Conservation (phyloP, 106 monocot genomes). For the Allium sativum region DNA sequence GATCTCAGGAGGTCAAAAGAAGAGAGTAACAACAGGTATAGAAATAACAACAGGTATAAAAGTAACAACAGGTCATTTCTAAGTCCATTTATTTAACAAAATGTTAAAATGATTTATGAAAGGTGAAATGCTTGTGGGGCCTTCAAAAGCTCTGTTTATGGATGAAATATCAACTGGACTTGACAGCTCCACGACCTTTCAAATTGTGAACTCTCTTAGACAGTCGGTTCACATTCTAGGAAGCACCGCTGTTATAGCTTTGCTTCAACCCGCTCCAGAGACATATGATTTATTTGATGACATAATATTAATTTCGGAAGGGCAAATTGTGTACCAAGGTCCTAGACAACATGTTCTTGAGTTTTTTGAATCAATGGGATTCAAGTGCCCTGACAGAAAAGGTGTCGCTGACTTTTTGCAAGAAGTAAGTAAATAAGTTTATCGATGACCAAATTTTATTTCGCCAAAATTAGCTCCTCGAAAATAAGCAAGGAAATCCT, state of each 20-base stretch:
- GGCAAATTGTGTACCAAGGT: slow-evolving; percentile 49
- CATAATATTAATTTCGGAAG: slow-evolving; percentile 49
- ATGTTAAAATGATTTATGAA: neutral
- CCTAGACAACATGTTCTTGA: slow-evolving; percentile 33
- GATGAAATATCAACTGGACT: slow-evolving; percentile 64
- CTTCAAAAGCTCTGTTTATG: slow-evolving; percentile 55
- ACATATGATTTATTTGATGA: slow-evolving; percentile 60
- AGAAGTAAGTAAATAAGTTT: slow-evolving; percentile 37
- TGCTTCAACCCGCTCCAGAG: slow-evolving; percentile 66
- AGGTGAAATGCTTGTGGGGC: slow-evolving; percentile 73
- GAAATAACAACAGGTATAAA: slow-evolving; percentile 51
- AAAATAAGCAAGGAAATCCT: too few species aligned
- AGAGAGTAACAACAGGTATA: slow-evolving; percentile 81
- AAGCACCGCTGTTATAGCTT: slow-evolving; percentile 34
- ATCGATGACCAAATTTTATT: too few species aligned
- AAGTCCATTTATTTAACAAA: neutral
- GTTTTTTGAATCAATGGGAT: slow-evolving; percentile 63
- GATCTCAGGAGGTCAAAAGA: slow-evolving; percentile 78
- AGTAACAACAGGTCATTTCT: too few species aligned
- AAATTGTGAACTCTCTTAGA: slow-evolving; percentile 41
- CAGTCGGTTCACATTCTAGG: slow-evolving; percentile 45
- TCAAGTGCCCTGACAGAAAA: slow-evolving; percentile 85
- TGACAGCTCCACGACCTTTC: slow-evolving; percentile 57
- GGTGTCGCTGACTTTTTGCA: slow-evolving; percentile 83
- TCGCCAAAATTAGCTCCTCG: too few species aligned